Percentiles rank a stretch among this genome's conserved stretches.
phyloP scores from a whole-genome alignment of 75 land plant species.

The Adiantum capillusveneris region DNA sequence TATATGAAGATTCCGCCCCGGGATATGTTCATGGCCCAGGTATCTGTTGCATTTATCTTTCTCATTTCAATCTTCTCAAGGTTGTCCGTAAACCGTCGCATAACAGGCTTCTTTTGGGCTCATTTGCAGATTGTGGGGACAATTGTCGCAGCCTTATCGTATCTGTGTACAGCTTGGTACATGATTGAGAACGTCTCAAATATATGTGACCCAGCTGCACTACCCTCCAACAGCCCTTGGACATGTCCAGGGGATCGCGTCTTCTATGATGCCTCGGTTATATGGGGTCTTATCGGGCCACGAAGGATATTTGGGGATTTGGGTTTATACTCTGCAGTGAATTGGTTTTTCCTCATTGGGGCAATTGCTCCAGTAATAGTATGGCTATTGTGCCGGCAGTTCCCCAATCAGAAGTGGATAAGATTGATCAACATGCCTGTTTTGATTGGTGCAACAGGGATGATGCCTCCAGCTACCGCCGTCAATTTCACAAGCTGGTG shows the following conservation, averaged over 20 bases:
- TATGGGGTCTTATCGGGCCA: slow-evolving; percentile 85
- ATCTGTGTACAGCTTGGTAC: slow-evolving; percentile 73
- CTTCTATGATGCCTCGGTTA: slow-evolving; percentile 85
- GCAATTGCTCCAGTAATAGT: slow-evolving; percentile 68
- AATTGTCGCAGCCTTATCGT: slow-evolving; percentile 49
- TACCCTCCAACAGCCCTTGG: slow-evolving; percentile 67
- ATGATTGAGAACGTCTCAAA: slow-evolving; percentile 51
- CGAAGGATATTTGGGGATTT: slow-evolving; percentile 68
- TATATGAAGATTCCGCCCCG: slow-evolving; percentile 79
- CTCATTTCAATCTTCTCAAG: too few relatives aligned
- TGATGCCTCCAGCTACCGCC: slow-evolving; percentile 81
- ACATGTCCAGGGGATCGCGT: slow-evolving; percentile 70
- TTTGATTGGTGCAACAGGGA: slow-evolving; percentile 53
- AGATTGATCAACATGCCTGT: slow-evolving; percentile 66
- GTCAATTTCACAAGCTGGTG: slow-evolving; percentile 89
- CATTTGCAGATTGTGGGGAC: slow-evolving; percentile 60
- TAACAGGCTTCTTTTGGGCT: too few relatives aligned
- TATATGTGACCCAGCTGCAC: slow-evolving; percentile 42
- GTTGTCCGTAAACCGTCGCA: too few relatives aligned
- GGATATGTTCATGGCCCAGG: slow-evolving; percentile 69
- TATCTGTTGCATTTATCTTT: slow-evolving; percentile 1
- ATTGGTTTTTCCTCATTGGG: slow-evolving; percentile 75
- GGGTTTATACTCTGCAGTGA: slow-evolving; percentile 48
- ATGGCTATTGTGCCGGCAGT: slow-evolving; percentile 46
- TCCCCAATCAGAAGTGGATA: slow-evolving; percentile 62